These are phyloP conservation scores for Stentor coeruleus DNA, from an alignment of 73 alveolate species.

Conservation along the genomic window DNA sequence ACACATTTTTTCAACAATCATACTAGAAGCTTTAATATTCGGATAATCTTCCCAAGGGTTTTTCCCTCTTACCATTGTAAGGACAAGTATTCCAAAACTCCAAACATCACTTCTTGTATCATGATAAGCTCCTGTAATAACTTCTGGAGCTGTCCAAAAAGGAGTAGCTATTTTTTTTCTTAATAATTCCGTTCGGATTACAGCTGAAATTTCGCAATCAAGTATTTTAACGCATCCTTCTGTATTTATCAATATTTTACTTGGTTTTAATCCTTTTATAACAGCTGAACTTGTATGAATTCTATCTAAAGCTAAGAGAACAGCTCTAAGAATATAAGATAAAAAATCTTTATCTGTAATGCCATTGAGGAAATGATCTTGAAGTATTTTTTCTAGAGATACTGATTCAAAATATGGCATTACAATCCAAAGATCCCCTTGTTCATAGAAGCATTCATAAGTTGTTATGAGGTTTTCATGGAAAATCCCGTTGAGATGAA, in stretches of 20 bases:
- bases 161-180: neutral
- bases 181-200: neutral
- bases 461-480: neutral
- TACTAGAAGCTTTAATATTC: neutral
- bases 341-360: neutral
- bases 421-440: neutral
- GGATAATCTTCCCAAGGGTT: constrained; percentile 4
- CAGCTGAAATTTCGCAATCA: neutral
- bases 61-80: neutral
- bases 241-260: neutral
- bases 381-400: neutral
- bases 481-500: neutral
- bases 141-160: neutral
- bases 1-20: neutral
- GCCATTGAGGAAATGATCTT: neutral
- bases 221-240: neutral
- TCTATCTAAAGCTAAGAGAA: neutral
- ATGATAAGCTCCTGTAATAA: neutral
- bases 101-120: neutral
- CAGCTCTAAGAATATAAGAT: neutral
- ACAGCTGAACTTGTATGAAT: neutral
- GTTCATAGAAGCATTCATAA: neutral
- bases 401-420: neutral
- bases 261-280: neutral
- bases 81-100: neutral